These are phyloP conservation scores for Carex scoparia DNA, from an alignment of 176 grass and related monocot species.

Conservation along the genomic window DNA sequence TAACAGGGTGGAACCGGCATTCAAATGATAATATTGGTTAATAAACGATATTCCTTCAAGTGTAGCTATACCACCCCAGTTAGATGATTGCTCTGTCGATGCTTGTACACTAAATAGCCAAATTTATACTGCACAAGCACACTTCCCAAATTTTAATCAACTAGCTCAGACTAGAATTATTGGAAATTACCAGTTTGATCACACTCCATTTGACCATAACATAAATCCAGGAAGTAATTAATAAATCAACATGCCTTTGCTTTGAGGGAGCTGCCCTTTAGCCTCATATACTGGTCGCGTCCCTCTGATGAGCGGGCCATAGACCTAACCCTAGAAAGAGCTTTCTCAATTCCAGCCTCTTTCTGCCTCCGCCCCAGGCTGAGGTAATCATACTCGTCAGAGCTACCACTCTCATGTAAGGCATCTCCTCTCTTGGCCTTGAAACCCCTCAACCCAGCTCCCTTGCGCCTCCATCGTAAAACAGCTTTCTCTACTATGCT, in stretches of 20 bases:
- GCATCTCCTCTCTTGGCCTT: constrained; percentile 26
- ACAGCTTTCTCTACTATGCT: constrained; percentile 72
- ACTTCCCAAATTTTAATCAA: not conserved
- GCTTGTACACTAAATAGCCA: not conserved
- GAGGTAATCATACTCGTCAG: constrained; percentile 20
- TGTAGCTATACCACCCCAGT: not conserved
- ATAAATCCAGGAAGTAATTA: not conserved
- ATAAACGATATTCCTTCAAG: not conserved
- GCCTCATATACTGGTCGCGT: constrained; percentile 25
- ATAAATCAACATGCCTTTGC: constrained; percentile 23
- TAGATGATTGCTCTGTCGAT: not conserved
- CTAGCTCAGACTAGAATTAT: constrained; percentile 5
- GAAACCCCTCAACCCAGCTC: constrained; percentile 74
- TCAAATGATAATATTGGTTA: not conserved
- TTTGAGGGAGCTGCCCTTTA: constrained; percentile 26
- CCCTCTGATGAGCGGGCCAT: constrained; percentile 34
- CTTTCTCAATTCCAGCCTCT: not conserved
- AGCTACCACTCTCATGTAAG: constrained; percentile 27
- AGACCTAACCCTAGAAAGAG: constrained; percentile 29
- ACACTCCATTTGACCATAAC: not conserved
- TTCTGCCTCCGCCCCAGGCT: constrained; percentile 3
- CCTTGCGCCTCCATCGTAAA: constrained; percentile 65
- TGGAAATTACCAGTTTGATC: not conserved
- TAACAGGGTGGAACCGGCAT: not conserved
- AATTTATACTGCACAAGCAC: not conserved